Evolutionary conservation across 306 rosid species (phyloP), one percentile per base, ranked within the genome.

Genomic region (Myrica gale): DNA sequence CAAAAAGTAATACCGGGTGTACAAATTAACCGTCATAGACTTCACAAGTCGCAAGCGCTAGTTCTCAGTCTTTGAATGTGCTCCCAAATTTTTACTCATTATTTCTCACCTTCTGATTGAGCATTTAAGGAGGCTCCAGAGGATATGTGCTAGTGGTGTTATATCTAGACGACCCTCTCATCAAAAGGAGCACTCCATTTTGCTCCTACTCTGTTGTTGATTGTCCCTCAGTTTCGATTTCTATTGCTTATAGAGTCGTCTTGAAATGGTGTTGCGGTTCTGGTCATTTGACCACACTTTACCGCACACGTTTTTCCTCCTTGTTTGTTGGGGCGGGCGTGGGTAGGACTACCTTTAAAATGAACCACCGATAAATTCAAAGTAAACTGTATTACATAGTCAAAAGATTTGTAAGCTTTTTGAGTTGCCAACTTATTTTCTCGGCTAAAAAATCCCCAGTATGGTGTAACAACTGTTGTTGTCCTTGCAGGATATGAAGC

Each of bases 401-500:
- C 19, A 6, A 17, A 52, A 11, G 26, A 52, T 52, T 16, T 52
- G 7, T 52, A 16, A 16, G 21, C 21, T 52, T 52, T 52, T 52
- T 52, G n/a, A 52, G 57, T 52, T 47, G 9, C 52, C 17, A 16
- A 52, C 17, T 16, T 52, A 5, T 55, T 6, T n/a, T 17, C 21
- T 55, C 19, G 17, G 6, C 5, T n/a, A 1, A 5, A n/a, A 55
- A 19, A 10, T 2, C 52, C 52, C 26, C 52, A 1, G 2, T 47
- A 47, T 47, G 12, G 15, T 47, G 8, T 46, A 7, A 46, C 6
- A 9, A 6, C 8, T 1, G 6, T 5, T 17, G 5, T 0, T 3
- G 2, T 63, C 45, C 21, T 79, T 55, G 68, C 54, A 79, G 82
- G 82, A 37, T 79, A 73, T 37, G 78, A 79, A 73, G 82, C 82